Conservation (phyloP, 345 rosid genomes). For the Psidium guajava region DNA sequence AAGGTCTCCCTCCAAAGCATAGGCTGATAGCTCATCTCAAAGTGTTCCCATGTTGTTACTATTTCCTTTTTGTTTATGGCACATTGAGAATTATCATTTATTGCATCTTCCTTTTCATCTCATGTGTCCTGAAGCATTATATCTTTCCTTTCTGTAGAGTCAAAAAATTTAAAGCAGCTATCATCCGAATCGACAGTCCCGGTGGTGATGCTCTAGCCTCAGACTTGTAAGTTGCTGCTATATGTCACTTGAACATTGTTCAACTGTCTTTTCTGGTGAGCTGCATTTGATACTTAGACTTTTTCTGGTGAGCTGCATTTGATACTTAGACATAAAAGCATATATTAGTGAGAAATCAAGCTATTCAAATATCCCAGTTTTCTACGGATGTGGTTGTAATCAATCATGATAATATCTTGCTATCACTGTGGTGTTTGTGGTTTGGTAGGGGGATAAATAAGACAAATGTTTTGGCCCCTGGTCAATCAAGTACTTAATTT, state of each 20-base stretch:
- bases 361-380: neutral
- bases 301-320: neutral
- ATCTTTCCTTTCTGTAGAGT: conserved; percentile 29
- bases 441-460: neutral
- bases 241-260: neutral
- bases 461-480: neutral
- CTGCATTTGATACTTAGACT: neutral
- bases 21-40: neutral
- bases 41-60: neutral
- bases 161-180: conserved; percentile 73
- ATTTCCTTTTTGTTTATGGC: neutral
- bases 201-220: conserved; percentile 99
- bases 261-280: neutral
- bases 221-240: conserved; percentile 78
- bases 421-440: neutral
- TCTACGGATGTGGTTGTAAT: neutral
- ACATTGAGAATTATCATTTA: neutral
- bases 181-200: conserved; percentile 90
- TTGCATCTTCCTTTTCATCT: neutral
- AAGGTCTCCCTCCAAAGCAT: neutral
- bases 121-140: neutral
- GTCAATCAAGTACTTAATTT: neutral
- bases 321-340: neutral
- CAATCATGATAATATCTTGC: neutral
- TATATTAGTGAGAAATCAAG: neutral